Percentiles rank a stretch among this genome's conserved stretches.
These are phyloP conservation scores for Peronospora destructor DNA, from an alignment of 352 stramenopile species.

Conservation along the genomic window DNA sequence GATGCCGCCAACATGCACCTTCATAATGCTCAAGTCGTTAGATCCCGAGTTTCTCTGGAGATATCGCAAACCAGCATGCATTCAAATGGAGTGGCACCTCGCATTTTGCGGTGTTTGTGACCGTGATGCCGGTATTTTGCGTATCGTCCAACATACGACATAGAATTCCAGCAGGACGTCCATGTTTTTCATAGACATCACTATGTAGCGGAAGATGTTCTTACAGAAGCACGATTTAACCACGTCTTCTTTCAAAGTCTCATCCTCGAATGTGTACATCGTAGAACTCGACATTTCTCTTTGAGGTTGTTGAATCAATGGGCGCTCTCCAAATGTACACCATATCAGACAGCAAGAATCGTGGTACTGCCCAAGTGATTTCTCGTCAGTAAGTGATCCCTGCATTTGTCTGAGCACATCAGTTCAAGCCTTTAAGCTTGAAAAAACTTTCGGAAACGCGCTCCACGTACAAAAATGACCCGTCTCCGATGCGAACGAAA, in stretches of 20 bases:
- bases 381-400: slow-evolving; percentile 8
- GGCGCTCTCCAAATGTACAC: slow-evolving; percentile 46
- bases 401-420: slow-evolving; percentile 6
- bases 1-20: slow-evolving; percentile 49
- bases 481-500: slow-evolving; percentile 48
- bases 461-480: slow-evolving; percentile 55
- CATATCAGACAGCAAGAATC: slow-evolving; percentile 14
- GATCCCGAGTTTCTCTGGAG: slow-evolving; percentile 56
- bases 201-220: slow-evolving; percentile 76
- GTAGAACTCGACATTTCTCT: slow-evolving; percentile 55
- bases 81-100: slow-evolving; percentile 58
- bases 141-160: slow-evolving; percentile 67
- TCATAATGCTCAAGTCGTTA: slow-evolving; percentile 14
- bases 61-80: slow-evolving; percentile 49
- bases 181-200: slow-evolving; percentile 80
- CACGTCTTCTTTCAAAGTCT: slow-evolving; percentile 69
- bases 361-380: slow-evolving; percentile 14
- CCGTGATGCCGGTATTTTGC: slow-evolving; percentile 54
- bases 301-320: slow-evolving; percentile 44
- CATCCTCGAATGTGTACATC: slow-evolving; percentile 57
- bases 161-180: slow-evolving; percentile 64
- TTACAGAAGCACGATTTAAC: slow-evolving; percentile 38
- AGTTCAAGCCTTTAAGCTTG: slow-evolving; percentile 4
- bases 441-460: slow-evolving; percentile 37
- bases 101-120: slow-evolving; percentile 61